Conservation (phyloP, 164 flowering plant species). For the Liriodendron chinense region DNA sequence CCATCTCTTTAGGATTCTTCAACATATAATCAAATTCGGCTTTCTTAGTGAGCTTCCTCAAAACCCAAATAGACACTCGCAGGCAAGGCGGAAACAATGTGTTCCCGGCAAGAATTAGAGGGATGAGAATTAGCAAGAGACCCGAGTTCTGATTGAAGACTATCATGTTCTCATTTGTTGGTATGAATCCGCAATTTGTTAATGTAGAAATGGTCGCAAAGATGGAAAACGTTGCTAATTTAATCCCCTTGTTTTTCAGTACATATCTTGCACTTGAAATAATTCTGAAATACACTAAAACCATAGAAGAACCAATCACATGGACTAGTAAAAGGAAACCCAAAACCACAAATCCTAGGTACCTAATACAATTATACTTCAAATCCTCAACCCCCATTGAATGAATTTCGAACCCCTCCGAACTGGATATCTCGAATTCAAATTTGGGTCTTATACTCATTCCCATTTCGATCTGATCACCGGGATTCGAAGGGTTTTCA, state of each 20-base stretch:
- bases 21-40: constrained; percentile 37
- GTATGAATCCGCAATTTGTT: constrained; percentile 63
- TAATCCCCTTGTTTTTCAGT: constrained; percentile 40
- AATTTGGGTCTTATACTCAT: too few relatives aligned
- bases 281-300: constrained; percentile 30
- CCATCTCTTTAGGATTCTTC: constrained; percentile 31
- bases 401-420: neutral
- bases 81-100: constrained; percentile 53
- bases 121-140: constrained; percentile 55
- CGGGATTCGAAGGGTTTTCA: neutral
- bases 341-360: constrained; percentile 33
- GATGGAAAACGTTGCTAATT: constrained; percentile 34
- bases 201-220: constrained; percentile 58
- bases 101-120: constrained; percentile 67
- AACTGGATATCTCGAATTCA: neutral
- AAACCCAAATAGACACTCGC: constrained; percentile 37
- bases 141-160: constrained; percentile 59
- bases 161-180: constrained; percentile 84
- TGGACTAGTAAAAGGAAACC: constrained; percentile 37
- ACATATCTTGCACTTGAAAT: constrained; percentile 44
- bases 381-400: constrained; percentile 8
- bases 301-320: constrained; percentile 26
- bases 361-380: constrained; percentile 29
- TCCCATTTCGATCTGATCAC: constrained; percentile 13
- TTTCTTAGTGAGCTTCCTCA: constrained; percentile 26